phyloP scores from a whole-genome alignment of 169 alveolate species.

The Perkinsus marinus region DNA sequence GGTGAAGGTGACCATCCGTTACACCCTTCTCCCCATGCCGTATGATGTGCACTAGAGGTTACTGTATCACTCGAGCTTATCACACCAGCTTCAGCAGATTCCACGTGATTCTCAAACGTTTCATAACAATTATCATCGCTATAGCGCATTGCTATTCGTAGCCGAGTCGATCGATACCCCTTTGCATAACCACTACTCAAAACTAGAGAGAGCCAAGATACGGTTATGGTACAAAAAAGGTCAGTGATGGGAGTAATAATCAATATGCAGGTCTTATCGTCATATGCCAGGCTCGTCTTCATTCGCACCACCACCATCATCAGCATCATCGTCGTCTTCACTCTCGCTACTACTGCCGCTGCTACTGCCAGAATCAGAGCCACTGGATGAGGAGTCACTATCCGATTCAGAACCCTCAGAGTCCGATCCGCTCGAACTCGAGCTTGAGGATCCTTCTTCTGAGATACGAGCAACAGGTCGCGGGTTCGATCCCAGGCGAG shows the following conservation, averaged over 20 bases:
- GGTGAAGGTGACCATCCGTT: not conserved
- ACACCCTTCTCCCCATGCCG: not conserved
- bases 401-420: not conserved
- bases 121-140: too few species aligned
- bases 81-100: not conserved
- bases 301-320: not conserved
- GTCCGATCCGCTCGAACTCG: not conserved
- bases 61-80: not conserved
- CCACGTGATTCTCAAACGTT: not conserved
- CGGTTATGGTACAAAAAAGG: not conserved
- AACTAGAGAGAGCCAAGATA: not conserved
- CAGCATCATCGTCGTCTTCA: not conserved
- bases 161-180: not conserved
- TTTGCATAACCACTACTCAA: not conserved
- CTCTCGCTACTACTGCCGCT: not conserved
- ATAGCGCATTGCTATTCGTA: too few species aligned
- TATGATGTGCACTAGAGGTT: not conserved
- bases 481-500: not conserved
- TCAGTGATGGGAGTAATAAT: not conserved
- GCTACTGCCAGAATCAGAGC: not conserved
- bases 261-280: not conserved
- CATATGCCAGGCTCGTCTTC: not conserved
- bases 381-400: not conserved
- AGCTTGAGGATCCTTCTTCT: not conserved
- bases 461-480: not conserved